Conservation (phyloP, 768 basidiomycete genomes). For the Pluteus cervinus region DNA sequence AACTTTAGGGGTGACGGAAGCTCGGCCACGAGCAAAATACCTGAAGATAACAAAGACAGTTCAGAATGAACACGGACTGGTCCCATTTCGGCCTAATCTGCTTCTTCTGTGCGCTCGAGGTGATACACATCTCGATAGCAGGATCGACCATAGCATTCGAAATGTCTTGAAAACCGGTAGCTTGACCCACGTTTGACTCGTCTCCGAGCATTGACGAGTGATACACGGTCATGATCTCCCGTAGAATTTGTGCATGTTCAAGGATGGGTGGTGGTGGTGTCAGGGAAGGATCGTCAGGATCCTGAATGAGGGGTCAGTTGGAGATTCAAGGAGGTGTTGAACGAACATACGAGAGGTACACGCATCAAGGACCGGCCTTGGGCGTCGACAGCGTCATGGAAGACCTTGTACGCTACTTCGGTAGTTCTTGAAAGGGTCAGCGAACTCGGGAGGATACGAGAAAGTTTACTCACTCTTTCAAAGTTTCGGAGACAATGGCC, state of each 20-base stretch:
- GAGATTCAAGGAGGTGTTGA: neutral
- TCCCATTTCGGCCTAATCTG: conserved; percentile 65
- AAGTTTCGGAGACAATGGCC: conserved; percentile 66
- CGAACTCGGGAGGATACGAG: neutral
- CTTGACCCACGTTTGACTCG: conserved; percentile 36
- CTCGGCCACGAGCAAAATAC: conserved; percentile 28
- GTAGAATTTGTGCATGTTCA: conserved; percentile 77
- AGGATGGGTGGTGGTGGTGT: conserved; percentile 74
- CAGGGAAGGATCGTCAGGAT: conserved; percentile 62
- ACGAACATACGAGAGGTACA: conserved; percentile 42
- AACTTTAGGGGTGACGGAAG: neutral
- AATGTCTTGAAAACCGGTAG: conserved; percentile 57
- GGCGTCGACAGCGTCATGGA: conserved; percentile 82
- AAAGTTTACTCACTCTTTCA: conserved; percentile 62
- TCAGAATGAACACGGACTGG: conserved; percentile 74
- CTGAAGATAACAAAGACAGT: conserved; percentile 79
- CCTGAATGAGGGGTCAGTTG: conserved; percentile 34
- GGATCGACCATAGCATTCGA: conserved; percentile 85
- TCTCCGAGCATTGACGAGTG: conserved; percentile 78
- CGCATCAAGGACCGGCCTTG: conserved; percentile 66
- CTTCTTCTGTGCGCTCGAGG: conserved; percentile 61
- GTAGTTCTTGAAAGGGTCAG: conserved; percentile 54
- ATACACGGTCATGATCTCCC: conserved; percentile 87
- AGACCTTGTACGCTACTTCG: conserved; percentile 72
- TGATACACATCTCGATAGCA: conserved; percentile 66